Evolutionary conservation across 2,329 filamentous ascomycete species (phyloP), one percentile per base, ranked within the genome.

Genomic region (Thielaviopsis euricoi): DNA sequence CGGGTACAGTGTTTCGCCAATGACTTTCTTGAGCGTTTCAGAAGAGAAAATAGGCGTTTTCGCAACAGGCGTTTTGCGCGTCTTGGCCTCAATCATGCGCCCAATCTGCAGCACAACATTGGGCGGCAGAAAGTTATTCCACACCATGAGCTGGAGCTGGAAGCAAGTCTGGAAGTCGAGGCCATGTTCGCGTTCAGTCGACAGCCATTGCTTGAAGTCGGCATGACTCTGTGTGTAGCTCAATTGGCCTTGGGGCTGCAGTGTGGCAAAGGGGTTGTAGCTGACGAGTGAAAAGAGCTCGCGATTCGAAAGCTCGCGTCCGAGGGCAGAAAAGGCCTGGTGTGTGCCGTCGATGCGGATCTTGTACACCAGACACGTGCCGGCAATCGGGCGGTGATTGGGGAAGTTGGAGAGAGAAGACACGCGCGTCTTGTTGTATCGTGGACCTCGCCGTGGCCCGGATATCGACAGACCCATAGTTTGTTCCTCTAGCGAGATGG

Each of bases 111-210:
- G 52, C 0, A 81, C 78, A 1, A 70, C 76, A 0, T 65, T 63
- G 0, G 85, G 84, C 13, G 79, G 71, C 1, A 89, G 71, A 57
- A 77, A 80, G 22, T 78, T 80, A 62, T 86, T 85, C 63, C 76
- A 73, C 0, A 82, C 79, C 5, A 90, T 68, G 17, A 75, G 76
- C 55, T 85, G 76, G 5, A 87, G 69, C 62, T 86, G 83, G 63
- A 81, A 86, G 6, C 79, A 71, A 0, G 83, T 64, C 0, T 69
- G 66, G 61, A 82, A 87, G 5, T 78, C 69, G 58, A 80, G 63
- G 1, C 62, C 56, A 17, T 68, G 62, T 7, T 65, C 66, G 6
- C 63, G 62, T 21, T 70, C 68, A 48, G 59, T 53, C 1, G 49
- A 53, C 64, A 73, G 64, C 55, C 63, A 62, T 56, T 59, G 58